These are phyloP conservation scores for Solanum gandarillasii DNA, from an alignment of 257 asterid species.

Conservation along the genomic window DNA sequence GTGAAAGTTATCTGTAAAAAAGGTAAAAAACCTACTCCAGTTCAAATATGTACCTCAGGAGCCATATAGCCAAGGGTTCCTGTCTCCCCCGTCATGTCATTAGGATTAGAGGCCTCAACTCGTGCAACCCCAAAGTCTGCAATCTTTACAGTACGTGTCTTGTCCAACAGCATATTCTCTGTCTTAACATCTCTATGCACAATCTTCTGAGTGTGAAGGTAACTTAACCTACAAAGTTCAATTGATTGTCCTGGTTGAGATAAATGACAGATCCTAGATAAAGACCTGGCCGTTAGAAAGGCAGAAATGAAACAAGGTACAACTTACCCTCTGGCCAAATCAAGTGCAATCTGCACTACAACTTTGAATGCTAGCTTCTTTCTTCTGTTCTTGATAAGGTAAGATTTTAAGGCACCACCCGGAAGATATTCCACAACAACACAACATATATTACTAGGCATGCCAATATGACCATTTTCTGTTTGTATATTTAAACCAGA, in stretches of 20 bases:
- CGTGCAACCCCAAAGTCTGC: constrained; percentile 93
- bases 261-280: background rate
- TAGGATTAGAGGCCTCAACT: constrained; percentile 83
- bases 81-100: constrained; percentile 87
- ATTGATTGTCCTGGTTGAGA: background rate
- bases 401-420: constrained; percentile 72
- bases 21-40: background rate
- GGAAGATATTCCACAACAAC: constrained; percentile 82
- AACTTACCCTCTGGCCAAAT: constrained; percentile 74
- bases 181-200: constrained; percentile 88
- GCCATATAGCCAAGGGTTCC: constrained; percentile 96
- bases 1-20: background rate
- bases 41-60: constrained; percentile 49
- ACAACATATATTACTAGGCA: constrained; percentile 76
- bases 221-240: constrained; percentile 49
- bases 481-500: constrained; percentile 66
- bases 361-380: constrained; percentile 73
- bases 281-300: background rate
- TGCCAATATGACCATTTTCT: constrained; percentile 69
- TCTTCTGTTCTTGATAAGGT: constrained; percentile 71
- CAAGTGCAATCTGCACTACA: constrained; percentile 75
- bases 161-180: constrained; percentile 77
- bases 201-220: constrained; percentile 74
- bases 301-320: background rate
- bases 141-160: constrained; percentile 59